Percentiles rank a stretch among this genome's conserved stretches.
Evolutionary conservation across 148 eudicot genomes (phyloP).

Genomic region (Cornus kousa): DNA sequence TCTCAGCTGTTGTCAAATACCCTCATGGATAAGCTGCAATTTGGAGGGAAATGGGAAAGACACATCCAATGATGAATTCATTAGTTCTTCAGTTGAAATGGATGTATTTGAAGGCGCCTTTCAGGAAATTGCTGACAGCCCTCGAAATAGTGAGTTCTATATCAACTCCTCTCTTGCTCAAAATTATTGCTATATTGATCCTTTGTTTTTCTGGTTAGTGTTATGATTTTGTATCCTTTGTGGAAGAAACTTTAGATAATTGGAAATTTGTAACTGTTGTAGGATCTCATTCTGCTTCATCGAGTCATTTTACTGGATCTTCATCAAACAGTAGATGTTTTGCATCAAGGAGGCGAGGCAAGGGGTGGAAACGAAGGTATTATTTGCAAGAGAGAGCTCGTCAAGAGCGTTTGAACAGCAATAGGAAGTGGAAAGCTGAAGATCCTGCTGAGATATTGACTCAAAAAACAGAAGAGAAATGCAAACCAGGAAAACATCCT

Average conservation of each 20-base stretch:
- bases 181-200: background rate
- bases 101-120: conserved; percentile 65
- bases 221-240: background rate
- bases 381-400: conserved; percentile 81
- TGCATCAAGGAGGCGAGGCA: conserved; percentile 48
- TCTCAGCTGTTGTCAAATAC: conserved; percentile 52
- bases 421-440: conserved; percentile 64
- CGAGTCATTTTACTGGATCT: conserved; percentile 50
- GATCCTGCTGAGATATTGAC: conserved; percentile 34
- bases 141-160: conserved; percentile 38
- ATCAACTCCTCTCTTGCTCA: background rate
- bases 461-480: conserved; percentile 34
- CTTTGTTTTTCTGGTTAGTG: background rate
- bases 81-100: conserved; percentile 76
- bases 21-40: conserved; percentile 86
- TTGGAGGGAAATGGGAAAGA: conserved; percentile 69
- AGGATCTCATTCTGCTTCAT: conserved; percentile 44
- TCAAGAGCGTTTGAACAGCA: conserved; percentile 66
- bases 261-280: conserved; percentile 14
- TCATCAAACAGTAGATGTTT: conserved; percentile 52
- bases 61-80: conserved; percentile 42
- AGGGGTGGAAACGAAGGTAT: conserved; percentile 77
- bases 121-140: conserved; percentile 37
- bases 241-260: background rate
- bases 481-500: conserved; percentile 39